phyloP scores from a whole-genome alignment of 768 basidiomycete genomes.

The Auricularia sp. region DNA sequence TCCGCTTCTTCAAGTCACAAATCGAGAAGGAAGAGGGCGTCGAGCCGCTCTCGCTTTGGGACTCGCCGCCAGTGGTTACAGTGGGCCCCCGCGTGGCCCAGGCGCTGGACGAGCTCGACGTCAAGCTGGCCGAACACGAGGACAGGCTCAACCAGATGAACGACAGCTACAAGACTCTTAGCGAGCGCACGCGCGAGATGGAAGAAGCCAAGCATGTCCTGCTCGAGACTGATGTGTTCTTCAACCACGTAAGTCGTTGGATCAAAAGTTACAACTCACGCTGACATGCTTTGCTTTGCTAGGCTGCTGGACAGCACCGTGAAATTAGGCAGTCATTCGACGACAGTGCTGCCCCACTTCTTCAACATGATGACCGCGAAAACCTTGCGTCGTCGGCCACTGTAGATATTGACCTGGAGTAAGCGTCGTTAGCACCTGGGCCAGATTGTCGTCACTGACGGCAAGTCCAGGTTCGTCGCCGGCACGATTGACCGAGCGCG shows the following conservation, averaged over 20 bases:
- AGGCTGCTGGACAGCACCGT: slow-evolving; percentile 71
- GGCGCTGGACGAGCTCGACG: slow-evolving; percentile 87
- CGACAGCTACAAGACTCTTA: slow-evolving; percentile 78
- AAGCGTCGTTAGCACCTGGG: slow-evolving; percentile 17
- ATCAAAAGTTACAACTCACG: background rate
- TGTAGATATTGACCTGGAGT: slow-evolving; percentile 85
- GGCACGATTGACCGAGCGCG: slow-evolving; percentile 92
- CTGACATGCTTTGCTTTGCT: background rate
- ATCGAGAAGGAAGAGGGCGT: slow-evolving; percentile 79
- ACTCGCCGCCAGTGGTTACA: slow-evolving; percentile 78
- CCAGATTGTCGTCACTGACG: slow-evolving; percentile 2
- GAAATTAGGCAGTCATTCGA: slow-evolving; percentile 87
- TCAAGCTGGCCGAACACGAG: slow-evolving; percentile 81
- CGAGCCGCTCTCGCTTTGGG: slow-evolving; percentile 73
- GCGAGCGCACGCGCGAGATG: slow-evolving; percentile 76
- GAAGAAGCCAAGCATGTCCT: slow-evolving; percentile 92
- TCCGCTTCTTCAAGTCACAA: slow-evolving; percentile 80
- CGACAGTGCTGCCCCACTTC: slow-evolving; percentile 80
- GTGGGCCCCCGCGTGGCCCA: slow-evolving; percentile 90
- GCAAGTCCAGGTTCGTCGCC: slow-evolving; percentile 70
- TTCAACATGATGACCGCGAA: slow-evolving; percentile 85
- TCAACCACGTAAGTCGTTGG: slow-evolving; percentile 57
- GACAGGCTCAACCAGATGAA: slow-evolving; percentile 82
- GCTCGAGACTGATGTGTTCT: slow-evolving; percentile 92
- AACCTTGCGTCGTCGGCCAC: slow-evolving; percentile 40